phyloP scores from a whole-genome alignment of 73 alveolate genomes.

The Uronychia setigera region DNA sequence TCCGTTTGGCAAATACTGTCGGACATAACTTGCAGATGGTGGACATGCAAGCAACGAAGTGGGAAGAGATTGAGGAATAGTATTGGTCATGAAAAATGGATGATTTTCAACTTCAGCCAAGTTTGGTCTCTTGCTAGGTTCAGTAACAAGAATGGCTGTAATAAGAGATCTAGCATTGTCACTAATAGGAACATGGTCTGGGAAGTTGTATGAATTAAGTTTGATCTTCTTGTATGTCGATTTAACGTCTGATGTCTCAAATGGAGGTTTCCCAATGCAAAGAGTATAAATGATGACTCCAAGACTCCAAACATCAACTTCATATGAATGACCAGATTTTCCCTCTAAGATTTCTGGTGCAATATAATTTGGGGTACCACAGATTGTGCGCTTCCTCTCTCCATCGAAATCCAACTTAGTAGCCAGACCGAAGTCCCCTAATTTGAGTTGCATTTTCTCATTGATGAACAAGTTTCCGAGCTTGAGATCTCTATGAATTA shows the following conservation, averaged over 20 bases:
- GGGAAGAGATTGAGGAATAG: constrained; percentile 65
- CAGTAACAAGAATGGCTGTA: constrained; percentile 76
- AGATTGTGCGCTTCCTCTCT: constrained; percentile 79
- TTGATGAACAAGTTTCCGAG: constrained; percentile 87
- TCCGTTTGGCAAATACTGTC: constrained; percentile 49
- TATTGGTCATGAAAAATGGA: constrained; percentile 74
- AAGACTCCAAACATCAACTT: constrained; percentile 86
- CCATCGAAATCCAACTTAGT: constrained; percentile 89
- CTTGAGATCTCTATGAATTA: constrained; percentile 91
- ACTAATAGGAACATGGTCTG: constrained; percentile 83
- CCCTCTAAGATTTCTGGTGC: constrained; percentile 93
- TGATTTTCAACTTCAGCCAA: constrained; percentile 83
- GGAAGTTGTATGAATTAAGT: constrained; percentile 68
- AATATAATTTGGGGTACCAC: constrained; percentile 92
- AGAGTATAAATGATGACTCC: constrained; percentile 79
- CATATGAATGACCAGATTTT: constrained; percentile 78
- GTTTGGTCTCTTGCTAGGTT: constrained; percentile 91
- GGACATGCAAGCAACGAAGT: constrained; percentile 78
- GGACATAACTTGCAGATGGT: constrained; percentile 66
- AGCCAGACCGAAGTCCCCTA: constrained; percentile 93
- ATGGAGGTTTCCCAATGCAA: constrained; percentile 80
- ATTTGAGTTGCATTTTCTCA: constrained; percentile 77
- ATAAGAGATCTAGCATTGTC: constrained; percentile 87
- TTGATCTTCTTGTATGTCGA: constrained; percentile 82
- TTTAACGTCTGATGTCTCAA: constrained; percentile 82